Percentiles rank a stretch among this genome's conserved stretches.
Evolutionary conservation across 2,329 filamentous ascomycete genomes (phyloP).

Genomic region (Apiospora saccharicola): DNA sequence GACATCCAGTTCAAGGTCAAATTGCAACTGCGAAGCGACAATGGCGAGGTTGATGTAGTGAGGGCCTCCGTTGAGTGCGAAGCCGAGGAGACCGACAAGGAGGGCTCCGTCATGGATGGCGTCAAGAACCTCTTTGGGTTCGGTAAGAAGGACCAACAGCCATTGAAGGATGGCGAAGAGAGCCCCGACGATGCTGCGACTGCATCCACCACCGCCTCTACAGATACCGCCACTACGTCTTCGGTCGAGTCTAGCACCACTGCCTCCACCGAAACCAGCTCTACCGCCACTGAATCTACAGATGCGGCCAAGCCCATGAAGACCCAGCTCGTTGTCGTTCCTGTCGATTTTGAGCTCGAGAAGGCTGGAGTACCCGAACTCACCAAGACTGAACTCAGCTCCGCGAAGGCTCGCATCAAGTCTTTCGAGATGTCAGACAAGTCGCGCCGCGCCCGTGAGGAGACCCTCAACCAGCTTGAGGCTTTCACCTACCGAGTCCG

Average conservation of each 20-base stretch:
- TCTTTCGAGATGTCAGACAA: conserved; percentile 88
- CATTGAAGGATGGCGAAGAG: conserved; percentile 68
- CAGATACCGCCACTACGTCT: conserved; percentile 53
- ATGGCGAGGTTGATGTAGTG: conserved; percentile 81
- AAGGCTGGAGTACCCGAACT: conserved; percentile 59
- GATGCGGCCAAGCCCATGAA: conserved; percentile 63
- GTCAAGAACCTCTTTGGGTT: conserved; percentile 97
- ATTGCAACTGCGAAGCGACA: conserved; percentile 73
- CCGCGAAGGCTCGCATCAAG: conserved; percentile 73
- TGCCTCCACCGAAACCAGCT: conserved; percentile 41
- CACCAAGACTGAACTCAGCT: conserved; percentile 55
- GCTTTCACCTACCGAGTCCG: conserved; percentile 88
- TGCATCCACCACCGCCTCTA: conserved; percentile 51
- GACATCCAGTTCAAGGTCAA: conserved; percentile 84
- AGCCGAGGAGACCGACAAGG: conserved; percentile 75
- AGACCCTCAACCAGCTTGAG: conserved; percentile 92
- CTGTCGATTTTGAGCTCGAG: conserved; percentile 57
- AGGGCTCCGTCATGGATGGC: conserved; percentile 81
- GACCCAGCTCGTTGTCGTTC: conserved; percentile 64
- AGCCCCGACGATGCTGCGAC: conserved; percentile 51
- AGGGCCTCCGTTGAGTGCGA: conserved; percentile 87
- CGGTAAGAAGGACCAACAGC: conserved; percentile 85
- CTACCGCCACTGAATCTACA: conserved; percentile 52
- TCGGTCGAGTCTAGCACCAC: conserved; percentile 46
- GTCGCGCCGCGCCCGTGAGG: conserved; percentile 78